phyloP scores from a whole-genome alignment of 441 rosid genomes.

The Erysimum cheiri region DNA sequence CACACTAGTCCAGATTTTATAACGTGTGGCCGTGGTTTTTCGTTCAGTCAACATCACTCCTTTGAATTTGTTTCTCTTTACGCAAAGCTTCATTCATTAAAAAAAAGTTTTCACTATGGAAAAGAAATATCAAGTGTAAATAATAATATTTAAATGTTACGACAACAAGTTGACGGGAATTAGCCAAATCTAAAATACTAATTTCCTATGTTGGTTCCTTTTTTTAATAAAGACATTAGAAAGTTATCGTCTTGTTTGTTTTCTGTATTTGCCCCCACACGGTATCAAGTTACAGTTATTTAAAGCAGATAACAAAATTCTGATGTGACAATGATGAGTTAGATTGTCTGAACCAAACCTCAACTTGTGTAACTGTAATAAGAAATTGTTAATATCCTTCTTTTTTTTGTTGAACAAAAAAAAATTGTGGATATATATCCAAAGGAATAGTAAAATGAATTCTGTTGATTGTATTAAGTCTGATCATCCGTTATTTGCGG shows the following conservation, averaged over 20 bases:
- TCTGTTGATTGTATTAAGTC: no score
- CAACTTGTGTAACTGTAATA: conserved; percentile 39
- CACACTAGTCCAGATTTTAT: neutral
- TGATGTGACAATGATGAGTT: conserved; percentile 41
- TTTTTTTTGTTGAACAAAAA: neutral
- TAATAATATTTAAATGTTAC: conserved; percentile 7
- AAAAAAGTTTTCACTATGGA: neutral
- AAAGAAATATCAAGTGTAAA: conserved; percentile 5
- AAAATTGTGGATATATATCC: conserved; percentile 3
- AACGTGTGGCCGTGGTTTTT: conserved; percentile 24
- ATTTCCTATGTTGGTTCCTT: conserved; percentile 38
- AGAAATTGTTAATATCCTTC: neutral
- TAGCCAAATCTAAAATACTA: conserved; percentile 7
- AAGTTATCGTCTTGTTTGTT: conserved; percentile 35
- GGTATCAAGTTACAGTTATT: conserved; percentile 33
- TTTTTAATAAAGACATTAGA: conserved; percentile 23
- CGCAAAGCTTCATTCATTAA: neutral
- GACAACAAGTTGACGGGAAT: conserved; percentile 32
- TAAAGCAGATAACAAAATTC: conserved; percentile 3
- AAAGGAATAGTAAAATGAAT: neutral
- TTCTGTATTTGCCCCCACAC: conserved; percentile 40
- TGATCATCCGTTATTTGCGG: no score
- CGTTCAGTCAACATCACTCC: conserved; percentile 36
- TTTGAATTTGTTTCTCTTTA: neutral
- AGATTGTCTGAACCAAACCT: conserved; percentile 29